Conservation (phyloP, 352 stramenopile genomes). For the Globisporangium orthogonon region DNA sequence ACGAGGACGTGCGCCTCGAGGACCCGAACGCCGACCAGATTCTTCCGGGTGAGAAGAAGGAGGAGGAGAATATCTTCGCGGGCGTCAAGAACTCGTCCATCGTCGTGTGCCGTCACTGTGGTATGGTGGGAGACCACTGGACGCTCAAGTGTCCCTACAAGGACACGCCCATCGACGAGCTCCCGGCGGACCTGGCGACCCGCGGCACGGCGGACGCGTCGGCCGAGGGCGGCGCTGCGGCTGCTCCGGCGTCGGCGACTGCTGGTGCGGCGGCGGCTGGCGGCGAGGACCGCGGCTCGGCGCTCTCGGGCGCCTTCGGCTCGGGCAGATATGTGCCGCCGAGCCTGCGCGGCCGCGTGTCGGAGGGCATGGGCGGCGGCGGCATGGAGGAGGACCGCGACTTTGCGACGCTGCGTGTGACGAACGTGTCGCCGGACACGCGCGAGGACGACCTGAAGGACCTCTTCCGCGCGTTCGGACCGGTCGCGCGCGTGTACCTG, state of each 20-base stretch:
- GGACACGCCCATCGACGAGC: slow-evolving; percentile 74
- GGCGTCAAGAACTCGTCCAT: slow-evolving; percentile 87
- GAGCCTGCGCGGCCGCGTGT: slow-evolving; percentile 54
- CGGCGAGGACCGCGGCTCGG: slow-evolving; percentile 32
- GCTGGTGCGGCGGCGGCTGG: slow-evolving; percentile 19
- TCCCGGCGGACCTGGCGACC: slow-evolving; percentile 63
- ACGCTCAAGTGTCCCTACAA: slow-evolving; percentile 91
- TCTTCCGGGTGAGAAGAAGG: slow-evolving; percentile 84
- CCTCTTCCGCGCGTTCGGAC: slow-evolving; percentile 96
- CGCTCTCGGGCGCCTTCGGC: slow-evolving; percentile 64
- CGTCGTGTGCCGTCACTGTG: slow-evolving; percentile 86
- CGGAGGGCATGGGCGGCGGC: slow-evolving; percentile 17
- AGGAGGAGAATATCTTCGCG: slow-evolving; percentile 84
- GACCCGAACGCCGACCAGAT: slow-evolving; percentile 86
- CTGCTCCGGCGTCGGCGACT: slow-evolving; percentile 16
- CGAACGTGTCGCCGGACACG: slow-evolving; percentile 98
- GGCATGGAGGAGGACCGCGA: slow-evolving; percentile 60
- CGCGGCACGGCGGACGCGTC: slow-evolving; percentile 27
- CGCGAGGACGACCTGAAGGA: slow-evolving; percentile 98
- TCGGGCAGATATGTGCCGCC: slow-evolving; percentile 86
- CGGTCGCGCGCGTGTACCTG: slow-evolving; percentile 96
- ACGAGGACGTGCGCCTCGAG: slow-evolving; percentile 76
- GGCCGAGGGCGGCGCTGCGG: slow-evolving; percentile 13
- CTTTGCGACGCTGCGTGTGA: slow-evolving; percentile 95
- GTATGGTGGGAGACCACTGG: slow-evolving; percentile 88